Conservation (phyloP, 225 moss, liverwort and hornwort species). For the Asterella californica region DNA sequence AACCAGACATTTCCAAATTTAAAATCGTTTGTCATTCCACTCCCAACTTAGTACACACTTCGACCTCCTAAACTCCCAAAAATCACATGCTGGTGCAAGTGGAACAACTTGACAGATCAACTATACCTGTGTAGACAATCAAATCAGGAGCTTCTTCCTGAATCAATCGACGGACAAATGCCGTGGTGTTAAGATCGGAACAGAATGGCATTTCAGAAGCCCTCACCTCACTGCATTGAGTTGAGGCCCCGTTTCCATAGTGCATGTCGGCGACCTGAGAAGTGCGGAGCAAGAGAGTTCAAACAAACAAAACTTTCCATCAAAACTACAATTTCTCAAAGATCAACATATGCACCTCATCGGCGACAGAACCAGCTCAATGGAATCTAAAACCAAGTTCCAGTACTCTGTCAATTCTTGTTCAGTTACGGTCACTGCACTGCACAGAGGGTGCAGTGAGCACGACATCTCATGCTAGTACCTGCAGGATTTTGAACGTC, state of each 20-base stretch:
- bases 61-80: no score
- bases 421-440: not conserved
- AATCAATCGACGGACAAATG: constrained; percentile 68
- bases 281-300: not conserved
- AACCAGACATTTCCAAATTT: not conserved
- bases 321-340: not conserved
- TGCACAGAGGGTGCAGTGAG: not conserved
- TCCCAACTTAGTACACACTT: not conserved
- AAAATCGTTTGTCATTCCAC: not conserved
- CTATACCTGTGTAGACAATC: constrained; percentile 81
- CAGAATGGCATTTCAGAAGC: constrained; percentile 52
- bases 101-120: not conserved
- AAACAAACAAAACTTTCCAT: not conserved
- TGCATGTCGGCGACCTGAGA: constrained; percentile 96
- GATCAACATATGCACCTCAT: not conserved
- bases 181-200: constrained; percentile 88
- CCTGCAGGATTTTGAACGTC: constrained; percentile 91
- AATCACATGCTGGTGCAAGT: not conserved
- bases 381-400: not conserved
- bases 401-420: not conserved
- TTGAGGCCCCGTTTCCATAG: constrained; percentile 74
- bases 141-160: constrained; percentile 72
- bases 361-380: not conserved
- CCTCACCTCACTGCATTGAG: constrained; percentile 60
- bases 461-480: not conserved